phyloP scores from a whole-genome alignment of 164 flowering plant genomes.

The Akebia trifoliata region DNA sequence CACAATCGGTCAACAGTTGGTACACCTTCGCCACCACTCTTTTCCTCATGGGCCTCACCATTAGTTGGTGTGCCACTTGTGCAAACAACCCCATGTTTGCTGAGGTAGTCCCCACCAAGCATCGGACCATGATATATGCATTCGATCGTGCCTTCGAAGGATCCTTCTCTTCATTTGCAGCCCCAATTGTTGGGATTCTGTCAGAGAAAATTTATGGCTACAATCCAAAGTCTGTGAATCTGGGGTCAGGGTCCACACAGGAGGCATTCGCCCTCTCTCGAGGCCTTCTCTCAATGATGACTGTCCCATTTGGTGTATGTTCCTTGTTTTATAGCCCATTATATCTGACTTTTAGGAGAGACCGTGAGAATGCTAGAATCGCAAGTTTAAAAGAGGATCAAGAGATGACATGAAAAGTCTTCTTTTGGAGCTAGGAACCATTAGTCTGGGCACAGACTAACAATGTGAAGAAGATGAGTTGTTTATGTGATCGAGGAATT shows the following conservation, averaged over 20 bases:
- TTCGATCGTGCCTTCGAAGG: slow-evolving; percentile 96
- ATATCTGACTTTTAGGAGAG: slow-evolving; percentile 52
- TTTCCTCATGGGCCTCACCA: slow-evolving; percentile 78
- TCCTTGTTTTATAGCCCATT: slow-evolving; percentile 77
- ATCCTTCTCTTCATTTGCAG: slow-evolving; percentile 91
- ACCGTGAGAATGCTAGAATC: slow-evolving; percentile 59
- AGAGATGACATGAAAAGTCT: slow-evolving; percentile 41
- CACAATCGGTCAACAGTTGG: slow-evolving; percentile 62
- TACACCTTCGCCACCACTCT: slow-evolving; percentile 55
- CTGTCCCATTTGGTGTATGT: slow-evolving; percentile 78
- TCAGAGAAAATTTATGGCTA: slow-evolving; percentile 87
- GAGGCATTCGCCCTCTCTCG: slow-evolving; percentile 84
- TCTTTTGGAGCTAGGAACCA: too few species aligned
- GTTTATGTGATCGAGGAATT: too few species aligned
- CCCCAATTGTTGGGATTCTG: slow-evolving; percentile 87
- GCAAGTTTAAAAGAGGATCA: slow-evolving; percentile 51
- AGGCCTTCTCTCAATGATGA: slow-evolving; percentile 91
- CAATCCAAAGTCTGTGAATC: slow-evolving; percentile 58
- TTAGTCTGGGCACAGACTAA: too few species aligned
- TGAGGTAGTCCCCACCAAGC: slow-evolving; percentile 84
- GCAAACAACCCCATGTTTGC: slow-evolving; percentile 92
- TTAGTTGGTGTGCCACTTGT: slow-evolving; percentile 88
- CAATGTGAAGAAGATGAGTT: too few species aligned
- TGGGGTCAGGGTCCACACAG: slow-evolving; percentile 44
- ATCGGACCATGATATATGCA: slow-evolving; percentile 95